phyloP scores from a whole-genome alignment of 1,284 basidiomycete genomes.

The Trametes polyzona region DNA sequence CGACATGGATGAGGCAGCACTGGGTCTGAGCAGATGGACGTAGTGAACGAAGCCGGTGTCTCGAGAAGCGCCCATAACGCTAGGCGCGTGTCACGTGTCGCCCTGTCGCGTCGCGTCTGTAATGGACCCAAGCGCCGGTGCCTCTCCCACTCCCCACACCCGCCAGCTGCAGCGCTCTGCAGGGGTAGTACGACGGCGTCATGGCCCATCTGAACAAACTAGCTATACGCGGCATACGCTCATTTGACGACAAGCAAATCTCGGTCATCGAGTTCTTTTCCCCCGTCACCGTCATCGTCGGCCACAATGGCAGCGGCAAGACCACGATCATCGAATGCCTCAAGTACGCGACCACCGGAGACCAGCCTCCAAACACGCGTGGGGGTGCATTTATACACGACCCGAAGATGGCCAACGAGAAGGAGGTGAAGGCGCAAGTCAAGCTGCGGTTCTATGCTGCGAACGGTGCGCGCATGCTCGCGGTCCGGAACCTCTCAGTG shows the following conservation, averaged over 20 bases:
- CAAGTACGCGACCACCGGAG: constrained; percentile 98
- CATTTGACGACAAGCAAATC: constrained; percentile 94
- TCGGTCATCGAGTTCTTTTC: constrained; percentile 97
- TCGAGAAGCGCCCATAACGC: background rate
- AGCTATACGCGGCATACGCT: constrained; percentile 85
- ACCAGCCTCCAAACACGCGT: constrained; percentile 96
- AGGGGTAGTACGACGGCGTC: background rate
- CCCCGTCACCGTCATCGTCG: constrained; percentile 98
- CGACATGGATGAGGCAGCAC: constrained; percentile 18
- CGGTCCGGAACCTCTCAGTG: constrained; percentile 91
- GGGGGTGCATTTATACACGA: constrained; percentile 99
- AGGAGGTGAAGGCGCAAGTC: constrained; percentile 98
- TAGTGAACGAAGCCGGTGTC: background rate
- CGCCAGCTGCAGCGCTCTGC: background rate
- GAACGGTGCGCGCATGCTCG: constrained; percentile 89
- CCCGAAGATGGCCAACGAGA: constrained; percentile 98
- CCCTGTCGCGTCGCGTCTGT: constrained; percentile 23
- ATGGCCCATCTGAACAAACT: constrained; percentile 92
- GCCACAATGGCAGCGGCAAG: constrained; percentile 98
- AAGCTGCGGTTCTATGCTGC: constrained; percentile 92
- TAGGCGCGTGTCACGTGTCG: constrained; percentile 13
- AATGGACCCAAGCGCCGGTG: too few species aligned
- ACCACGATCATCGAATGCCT: constrained; percentile 99
- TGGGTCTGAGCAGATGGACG: background rate
- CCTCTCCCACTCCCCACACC: background rate